Evolutionary conservation across 148 eudicot species (phyloP).

Genomic region (Selenicereus undatus): DNA sequence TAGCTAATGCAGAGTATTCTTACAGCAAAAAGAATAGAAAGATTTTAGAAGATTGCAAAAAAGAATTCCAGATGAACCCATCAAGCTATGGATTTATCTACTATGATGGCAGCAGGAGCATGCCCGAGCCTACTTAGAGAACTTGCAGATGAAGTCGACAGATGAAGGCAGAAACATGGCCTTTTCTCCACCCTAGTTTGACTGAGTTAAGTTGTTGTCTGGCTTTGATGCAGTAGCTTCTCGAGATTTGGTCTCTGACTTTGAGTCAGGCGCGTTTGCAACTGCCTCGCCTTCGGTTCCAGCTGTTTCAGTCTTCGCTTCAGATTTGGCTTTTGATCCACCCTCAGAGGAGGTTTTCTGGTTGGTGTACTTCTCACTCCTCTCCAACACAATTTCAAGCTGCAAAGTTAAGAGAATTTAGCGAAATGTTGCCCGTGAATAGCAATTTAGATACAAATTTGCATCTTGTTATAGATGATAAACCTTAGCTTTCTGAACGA

Average conservation of each 20-base stretch:
- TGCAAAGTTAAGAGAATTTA: not conserved
- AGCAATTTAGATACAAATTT: not conserved
- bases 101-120: constrained; percentile 5
- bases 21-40: constrained; percentile 27
- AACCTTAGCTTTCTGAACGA: constrained; percentile 39
- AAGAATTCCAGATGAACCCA: not conserved
- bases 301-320: not conserved
- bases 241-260: not conserved
- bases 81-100: not conserved
- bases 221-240: not conserved
- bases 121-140: constrained; percentile 11
- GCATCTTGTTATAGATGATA: too few relatives aligned
- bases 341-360: not conserved
- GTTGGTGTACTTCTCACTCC: constrained; percentile 16
- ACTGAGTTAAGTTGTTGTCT: not conserved
- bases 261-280: not conserved
- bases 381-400: constrained; percentile 33
- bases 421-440: too few relatives aligned
- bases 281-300: not conserved
- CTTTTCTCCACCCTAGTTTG: not conserved
- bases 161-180: not conserved
- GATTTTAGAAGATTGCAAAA: constrained; percentile 7
- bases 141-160: not conserved
- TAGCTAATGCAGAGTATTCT: not conserved
- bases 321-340: not conserved